Evolutionary conservation across 2,329 filamentous ascomycete genomes (phyloP), one percentile per base, ranked within the genome.

Genomic region (Macrophomina pseudophaseolina): DNA sequence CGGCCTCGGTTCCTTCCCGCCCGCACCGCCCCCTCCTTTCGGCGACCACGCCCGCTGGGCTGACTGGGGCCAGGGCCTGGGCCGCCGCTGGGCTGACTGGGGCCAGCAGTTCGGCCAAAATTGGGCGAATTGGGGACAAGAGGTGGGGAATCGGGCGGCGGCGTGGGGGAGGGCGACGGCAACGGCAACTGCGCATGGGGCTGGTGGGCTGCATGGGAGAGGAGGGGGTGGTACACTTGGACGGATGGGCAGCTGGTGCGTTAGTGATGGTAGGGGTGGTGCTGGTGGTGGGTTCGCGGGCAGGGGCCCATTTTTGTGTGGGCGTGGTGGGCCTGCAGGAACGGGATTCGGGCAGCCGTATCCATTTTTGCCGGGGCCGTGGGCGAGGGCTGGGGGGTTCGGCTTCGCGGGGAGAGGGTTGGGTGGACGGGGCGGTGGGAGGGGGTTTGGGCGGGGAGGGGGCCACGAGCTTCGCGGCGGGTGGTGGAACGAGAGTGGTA

Each of bases 141-240:
- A 76, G 9, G 74, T 77, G 32, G 76, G 77, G 1, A 74, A 70
- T 62, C 70, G 67, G 16, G 72, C 73, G 71, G 75, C 71, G 4
- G 68, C 69, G 14, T 73, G 71, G 73, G 76, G 76, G 23, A 66
- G 74, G 51, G 69, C 75, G 35, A 70, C 77, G 59, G 76, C 73
- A 18, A 66, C 74, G 51, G 69, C 75, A 32, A 70, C 77, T 60
- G 76, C 73, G 44, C 8, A 53, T 46, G n/a, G 67, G 16, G 72
- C 73, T 71, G 62, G 74, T 70, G 7, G 68, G 69, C 11, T 72
- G 70, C 72, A 74, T 75, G 18, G 3, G 11, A 56, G 42, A 35
- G 52, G 60, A 1, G 70, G 65, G 66, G 69, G 70, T 2, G 69
- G 69, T 44, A 23, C 23, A 23, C 3, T 23, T 23, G 23, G 23